A percentile compares a stretch with the other conserved stretches of the same genome.
Evolutionary conservation across 2,329 filamentous ascomycete species (phyloP).

Genomic region (Hypoxylon sp.): DNA sequence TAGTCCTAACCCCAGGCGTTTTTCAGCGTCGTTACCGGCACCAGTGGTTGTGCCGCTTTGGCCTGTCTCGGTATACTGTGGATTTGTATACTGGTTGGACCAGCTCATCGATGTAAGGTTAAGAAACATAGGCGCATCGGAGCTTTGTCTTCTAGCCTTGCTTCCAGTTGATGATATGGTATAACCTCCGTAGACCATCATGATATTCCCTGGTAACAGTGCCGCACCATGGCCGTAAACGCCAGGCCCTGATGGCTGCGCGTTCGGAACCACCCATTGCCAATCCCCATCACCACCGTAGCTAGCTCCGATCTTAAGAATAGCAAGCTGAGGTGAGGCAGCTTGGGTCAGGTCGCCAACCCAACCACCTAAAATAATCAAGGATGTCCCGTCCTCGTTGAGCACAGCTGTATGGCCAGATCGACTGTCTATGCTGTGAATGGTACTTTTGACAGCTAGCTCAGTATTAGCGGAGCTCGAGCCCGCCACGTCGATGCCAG

Average conservation of each 20-base stretch:
- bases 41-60: constrained; percentile 23
- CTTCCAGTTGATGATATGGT: constrained; percentile 60
- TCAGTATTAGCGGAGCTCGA: constrained; percentile 65
- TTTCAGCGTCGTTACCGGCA: constrained; percentile 47
- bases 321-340: constrained; percentile 84
- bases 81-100: constrained; percentile 66
- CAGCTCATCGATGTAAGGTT: constrained; percentile 72
- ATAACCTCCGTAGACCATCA: constrained; percentile 77
- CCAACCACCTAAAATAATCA: constrained; percentile 92
- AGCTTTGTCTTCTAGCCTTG: constrained; percentile 55
- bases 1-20: constrained; percentile 72
- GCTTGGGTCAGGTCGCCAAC: constrained; percentile 83
- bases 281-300: constrained; percentile 80
- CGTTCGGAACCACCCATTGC: constrained; percentile 76
- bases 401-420: constrained; percentile 91
- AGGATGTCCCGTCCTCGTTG: constrained; percentile 80
- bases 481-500: constrained; percentile 64
- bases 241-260: constrained; percentile 62
- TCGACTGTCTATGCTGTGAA: constrained; percentile 76
- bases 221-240: constrained; percentile 76
- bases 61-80: constrained; percentile 47
- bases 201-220: constrained; percentile 75
- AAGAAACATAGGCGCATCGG: constrained; percentile 61
- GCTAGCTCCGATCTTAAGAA: constrained; percentile 81
- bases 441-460: constrained; percentile 64